Base-by-base conservation (phyloP, 352 stramenopile genomes). In the Blastocystis sp. region DNA sequence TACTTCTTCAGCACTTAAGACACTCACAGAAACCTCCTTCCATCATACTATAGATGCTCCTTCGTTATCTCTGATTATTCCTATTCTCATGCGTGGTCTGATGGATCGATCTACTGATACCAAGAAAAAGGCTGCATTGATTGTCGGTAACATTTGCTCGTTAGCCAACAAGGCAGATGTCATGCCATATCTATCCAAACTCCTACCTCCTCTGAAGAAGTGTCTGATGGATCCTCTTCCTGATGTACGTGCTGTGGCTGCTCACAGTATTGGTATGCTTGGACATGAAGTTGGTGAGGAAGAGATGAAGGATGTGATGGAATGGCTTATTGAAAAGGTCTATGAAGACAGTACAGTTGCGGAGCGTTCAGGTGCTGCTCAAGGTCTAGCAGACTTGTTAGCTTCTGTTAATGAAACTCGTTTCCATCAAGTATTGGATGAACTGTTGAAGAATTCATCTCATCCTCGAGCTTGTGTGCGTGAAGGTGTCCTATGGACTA, bases 21-120 rank as follows among this genome's bases (percentile, higher is more conserved):
- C 96, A 87, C 90, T 99, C 39, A 95, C 98, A 81, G 95, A 93
- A 52, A 98, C 95, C 37, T 95, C 96, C 81, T 99, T 99, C 90
- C 92, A 98, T 88, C 97, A 99, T 91, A 97, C 96, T 86, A 98
- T 99, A 88, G 97, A 99, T 90, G 96, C 96, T 35, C 95, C 97
- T 24, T 98, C 96, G 86, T 91, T 99, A 35, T 96, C 97, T 29
- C 92, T 99, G n/a, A 94, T 99, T 87, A 97, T 99, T 90, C 97
- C 97, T 29, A 97, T 99, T 83, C 93, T 99, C 71, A 94, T 97
- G 78, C 93, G 97, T 32, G 97, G 96, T 32, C 90, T 99, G n/a
- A 95, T 95, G 86, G 97, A 99, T 89, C 93, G 96, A 54, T 92
- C 90, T 43, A 95, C 95, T 61, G 97, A 97, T 67, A 94, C 95